A percentile compares a stretch with the other conserved stretches of the same genome.
Evolutionary conservation across 495 filamentous ascomycete species (phyloP).

Genomic region (Lophiotrema nucula): DNA sequence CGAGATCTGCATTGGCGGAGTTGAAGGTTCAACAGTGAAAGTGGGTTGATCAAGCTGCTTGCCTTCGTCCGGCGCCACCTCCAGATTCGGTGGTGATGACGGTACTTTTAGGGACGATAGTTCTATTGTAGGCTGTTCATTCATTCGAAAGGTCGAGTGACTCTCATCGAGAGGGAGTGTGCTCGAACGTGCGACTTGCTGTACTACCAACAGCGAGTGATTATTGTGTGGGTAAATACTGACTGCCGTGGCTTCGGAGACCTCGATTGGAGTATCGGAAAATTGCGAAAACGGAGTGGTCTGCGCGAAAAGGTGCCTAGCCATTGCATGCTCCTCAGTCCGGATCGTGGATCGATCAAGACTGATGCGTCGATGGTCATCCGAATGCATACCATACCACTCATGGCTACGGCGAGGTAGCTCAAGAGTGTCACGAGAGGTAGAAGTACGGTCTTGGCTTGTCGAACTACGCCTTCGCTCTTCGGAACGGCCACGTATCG

Average conservation of each 20-base stretch:
- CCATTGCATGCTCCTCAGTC: slow-evolving; percentile 54
- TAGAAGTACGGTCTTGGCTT: slow-evolving; percentile 24
- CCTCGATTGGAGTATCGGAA: slow-evolving; percentile 57
- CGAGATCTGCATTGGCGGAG: slow-evolving; percentile 25
- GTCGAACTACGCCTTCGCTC: slow-evolving; percentile 21
- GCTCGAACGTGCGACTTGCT: slow-evolving; percentile 49
- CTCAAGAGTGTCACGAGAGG: slow-evolving; percentile 22
- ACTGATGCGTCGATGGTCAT: slow-evolving; percentile 27
- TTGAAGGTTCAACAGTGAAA: slow-evolving; percentile 34
- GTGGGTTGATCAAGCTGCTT: slow-evolving; percentile 12
- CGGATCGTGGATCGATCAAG: slow-evolving; percentile 28
- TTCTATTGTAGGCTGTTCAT: background rate
- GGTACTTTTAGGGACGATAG: background rate
- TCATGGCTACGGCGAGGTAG: slow-evolving; percentile 27
- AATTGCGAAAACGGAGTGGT: slow-evolving; percentile 59
- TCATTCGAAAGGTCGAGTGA: background rate
- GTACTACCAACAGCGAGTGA: slow-evolving; percentile 74
- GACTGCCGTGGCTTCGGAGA: slow-evolving; percentile 77
- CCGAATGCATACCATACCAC: slow-evolving; percentile 16
- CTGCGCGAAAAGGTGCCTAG: slow-evolving; percentile 52
- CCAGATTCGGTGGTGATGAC: background rate
- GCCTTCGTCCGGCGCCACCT: background rate
- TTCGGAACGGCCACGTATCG: slow-evolving; percentile 19
- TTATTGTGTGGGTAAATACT: slow-evolving; percentile 86
- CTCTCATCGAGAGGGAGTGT: background rate